phyloP scores from a whole-genome alignment of 148 eudicot species.

The Chenopodium album region DNA sequence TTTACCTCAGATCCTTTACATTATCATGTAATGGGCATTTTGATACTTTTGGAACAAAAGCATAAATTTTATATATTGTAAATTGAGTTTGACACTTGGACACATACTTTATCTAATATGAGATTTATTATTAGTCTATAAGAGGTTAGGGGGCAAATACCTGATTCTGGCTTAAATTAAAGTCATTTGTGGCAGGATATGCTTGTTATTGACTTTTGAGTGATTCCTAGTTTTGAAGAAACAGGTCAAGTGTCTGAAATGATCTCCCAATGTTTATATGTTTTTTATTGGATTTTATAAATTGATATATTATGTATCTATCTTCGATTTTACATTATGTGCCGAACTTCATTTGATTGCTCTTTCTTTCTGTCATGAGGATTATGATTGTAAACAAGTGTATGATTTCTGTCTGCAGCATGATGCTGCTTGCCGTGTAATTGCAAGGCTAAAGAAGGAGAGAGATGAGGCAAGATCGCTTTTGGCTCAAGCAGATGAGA shows the following conservation, averaged over 20 bases:
- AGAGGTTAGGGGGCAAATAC: no score
- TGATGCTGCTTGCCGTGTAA: conserved; percentile 99
- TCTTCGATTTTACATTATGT: not conserved
- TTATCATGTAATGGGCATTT: not conserved
- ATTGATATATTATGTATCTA: not conserved
- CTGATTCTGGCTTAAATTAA: not conserved
- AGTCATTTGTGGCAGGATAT: not conserved
- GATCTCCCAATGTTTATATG: not conserved
- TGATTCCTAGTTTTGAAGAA: not conserved
- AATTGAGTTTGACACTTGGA: not conserved
- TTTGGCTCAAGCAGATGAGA: conserved; percentile 73
- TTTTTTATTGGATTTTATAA: not conserved
- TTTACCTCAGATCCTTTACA: not conserved
- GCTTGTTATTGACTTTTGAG: not conserved
- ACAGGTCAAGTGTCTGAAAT: not conserved
- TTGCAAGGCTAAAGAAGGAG: conserved; percentile 95
- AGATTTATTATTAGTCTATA: no score
- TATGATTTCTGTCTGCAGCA: conserved; percentile 50
- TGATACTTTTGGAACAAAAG: not conserved
- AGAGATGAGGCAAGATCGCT: conserved; percentile 85
- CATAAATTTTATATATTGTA: not conserved
- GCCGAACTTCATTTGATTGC: not conserved
- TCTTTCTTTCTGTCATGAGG: not conserved
- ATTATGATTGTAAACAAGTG: not conserved
- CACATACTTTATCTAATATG: no score